Conservation (phyloP, 2,329 filamentous ascomycete species). For the Onygenales sp. region DNA sequence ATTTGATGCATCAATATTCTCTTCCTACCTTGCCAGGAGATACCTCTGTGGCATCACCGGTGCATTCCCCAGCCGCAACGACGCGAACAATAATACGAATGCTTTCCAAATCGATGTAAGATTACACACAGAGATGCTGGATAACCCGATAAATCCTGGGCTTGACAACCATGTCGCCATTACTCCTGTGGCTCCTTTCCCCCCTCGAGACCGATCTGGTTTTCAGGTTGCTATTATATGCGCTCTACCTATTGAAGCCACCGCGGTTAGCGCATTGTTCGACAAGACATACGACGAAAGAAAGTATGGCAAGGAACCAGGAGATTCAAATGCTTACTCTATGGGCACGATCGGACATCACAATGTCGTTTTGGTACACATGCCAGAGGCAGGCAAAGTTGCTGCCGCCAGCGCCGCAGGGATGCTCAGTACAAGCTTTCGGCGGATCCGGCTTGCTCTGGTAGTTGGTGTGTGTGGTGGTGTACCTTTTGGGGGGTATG, state of each 20-base stretch:
- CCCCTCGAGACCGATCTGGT: background rate
- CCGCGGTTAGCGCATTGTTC: conserved; percentile 19
- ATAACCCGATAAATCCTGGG: no score
- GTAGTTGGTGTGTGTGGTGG: conserved; percentile 34
- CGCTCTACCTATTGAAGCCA: conserved; percentile 23
- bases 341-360: conserved; percentile 18
- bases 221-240: conserved; percentile 24
- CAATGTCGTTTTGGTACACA: conserved; percentile 20
- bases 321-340: conserved; percentile 22
- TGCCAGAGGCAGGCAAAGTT: conserved; percentile 21
- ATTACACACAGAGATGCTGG: no score
- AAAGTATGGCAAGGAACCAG: conserved; percentile 15
- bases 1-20: no score
- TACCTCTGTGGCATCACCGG: no score
- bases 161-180: no score
- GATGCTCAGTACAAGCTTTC: conserved; percentile 25
- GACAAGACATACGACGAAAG: conserved; percentile 21
- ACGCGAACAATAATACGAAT: no score
- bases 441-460: conserved; percentile 22
- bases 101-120: no score
- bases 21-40: no score
- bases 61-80: no score
- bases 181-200: no score
- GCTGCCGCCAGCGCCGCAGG: conserved; percentile 17
- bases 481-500: conserved; percentile 16